A percentile compares a stretch with the other conserved stretches of the same genome.
phyloP scores from a whole-genome alignment of 345 rosid genomes.

The Populus pruinosa region DNA sequence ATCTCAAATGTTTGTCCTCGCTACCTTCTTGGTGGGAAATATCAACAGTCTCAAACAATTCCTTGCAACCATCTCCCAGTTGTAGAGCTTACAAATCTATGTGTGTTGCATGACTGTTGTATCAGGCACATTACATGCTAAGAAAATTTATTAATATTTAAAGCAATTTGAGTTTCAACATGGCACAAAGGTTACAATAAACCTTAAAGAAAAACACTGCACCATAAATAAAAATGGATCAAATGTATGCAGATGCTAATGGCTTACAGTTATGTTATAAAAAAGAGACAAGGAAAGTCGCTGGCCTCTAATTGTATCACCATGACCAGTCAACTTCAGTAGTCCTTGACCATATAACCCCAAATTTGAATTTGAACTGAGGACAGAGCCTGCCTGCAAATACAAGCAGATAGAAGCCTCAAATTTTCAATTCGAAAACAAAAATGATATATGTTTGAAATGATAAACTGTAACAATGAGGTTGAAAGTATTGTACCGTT shows the following conservation, averaged over 20 bases:
- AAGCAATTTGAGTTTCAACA: background rate
- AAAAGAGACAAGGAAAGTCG: constrained; percentile 88
- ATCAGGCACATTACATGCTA: background rate
- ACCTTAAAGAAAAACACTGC: constrained; percentile 1
- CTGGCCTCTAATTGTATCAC: constrained; percentile 93
- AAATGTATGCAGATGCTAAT: constrained; percentile 8
- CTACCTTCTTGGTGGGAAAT: background rate
- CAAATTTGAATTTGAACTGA: constrained; percentile 82
- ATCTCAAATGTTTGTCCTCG: background rate
- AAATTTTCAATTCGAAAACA: constrained; percentile 14
- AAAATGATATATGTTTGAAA: background rate
- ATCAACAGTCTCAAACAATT: too few species aligned
- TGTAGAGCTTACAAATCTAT: background rate
- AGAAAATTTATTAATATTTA: background rate
- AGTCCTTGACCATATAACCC: constrained; percentile 94
- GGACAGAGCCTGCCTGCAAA: constrained; percentile 74
- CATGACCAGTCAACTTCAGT: constrained; percentile 67
- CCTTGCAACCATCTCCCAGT: background rate
- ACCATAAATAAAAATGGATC: constrained; percentile 1
- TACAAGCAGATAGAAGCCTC: constrained; percentile 13
- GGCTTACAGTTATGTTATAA: constrained; percentile 89
- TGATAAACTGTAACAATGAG: background rate
- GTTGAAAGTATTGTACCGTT: constrained; percentile 52
- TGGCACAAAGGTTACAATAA: background rate
- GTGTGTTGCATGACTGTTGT: background rate